Percentiles rank a stretch among this genome's conserved stretches.
Conservation (phyloP, 805 yeast species). For the Wickerhamiella dianesei region DNA sequence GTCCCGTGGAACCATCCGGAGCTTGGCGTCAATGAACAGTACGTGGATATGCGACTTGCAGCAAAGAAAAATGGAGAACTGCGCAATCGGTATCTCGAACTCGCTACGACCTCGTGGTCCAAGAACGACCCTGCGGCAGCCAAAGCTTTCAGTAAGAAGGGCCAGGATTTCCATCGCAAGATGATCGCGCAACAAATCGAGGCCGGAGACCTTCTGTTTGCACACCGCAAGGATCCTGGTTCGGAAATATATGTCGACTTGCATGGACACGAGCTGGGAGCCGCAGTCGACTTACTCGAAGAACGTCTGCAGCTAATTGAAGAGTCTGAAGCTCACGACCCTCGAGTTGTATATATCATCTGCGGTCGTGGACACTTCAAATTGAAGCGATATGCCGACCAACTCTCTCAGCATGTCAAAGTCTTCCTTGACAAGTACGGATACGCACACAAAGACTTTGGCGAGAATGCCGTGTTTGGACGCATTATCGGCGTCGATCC, state of each 20-base stretch:
- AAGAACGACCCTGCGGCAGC: constrained; percentile 23
- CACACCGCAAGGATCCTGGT: constrained; percentile 16
- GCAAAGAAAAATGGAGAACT: constrained; percentile 21
- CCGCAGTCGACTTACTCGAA: constrained; percentile 23
- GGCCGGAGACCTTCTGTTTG: constrained; percentile 21
- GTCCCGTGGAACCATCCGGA: constrained; percentile 23
- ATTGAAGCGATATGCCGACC: constrained; percentile 19
- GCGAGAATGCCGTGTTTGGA: constrained; percentile 26
- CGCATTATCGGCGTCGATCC: constrained; percentile 32
- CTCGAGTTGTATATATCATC: constrained; percentile 23
- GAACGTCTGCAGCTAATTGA: constrained; percentile 17
- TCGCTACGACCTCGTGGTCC: constrained; percentile 25
- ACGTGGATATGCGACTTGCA: constrained; percentile 19
- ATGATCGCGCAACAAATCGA: constrained; percentile 19
- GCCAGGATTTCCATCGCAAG: constrained; percentile 22
- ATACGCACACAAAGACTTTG: constrained; percentile 28
- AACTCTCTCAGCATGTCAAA: constrained; percentile 22
- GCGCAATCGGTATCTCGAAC: constrained; percentile 25
- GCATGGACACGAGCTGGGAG: constrained; percentile 27
- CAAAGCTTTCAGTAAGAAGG: constrained; percentile 21
- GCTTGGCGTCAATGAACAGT: constrained; percentile 17
- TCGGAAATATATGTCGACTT: constrained; percentile 24
- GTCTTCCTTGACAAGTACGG: constrained; percentile 28
- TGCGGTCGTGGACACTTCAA: constrained; percentile 24
- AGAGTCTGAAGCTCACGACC: constrained; percentile 14